Evolutionary conservation across 257 asterid genomes (phyloP).

Genomic region (Marsdenia floribunda): DNA sequence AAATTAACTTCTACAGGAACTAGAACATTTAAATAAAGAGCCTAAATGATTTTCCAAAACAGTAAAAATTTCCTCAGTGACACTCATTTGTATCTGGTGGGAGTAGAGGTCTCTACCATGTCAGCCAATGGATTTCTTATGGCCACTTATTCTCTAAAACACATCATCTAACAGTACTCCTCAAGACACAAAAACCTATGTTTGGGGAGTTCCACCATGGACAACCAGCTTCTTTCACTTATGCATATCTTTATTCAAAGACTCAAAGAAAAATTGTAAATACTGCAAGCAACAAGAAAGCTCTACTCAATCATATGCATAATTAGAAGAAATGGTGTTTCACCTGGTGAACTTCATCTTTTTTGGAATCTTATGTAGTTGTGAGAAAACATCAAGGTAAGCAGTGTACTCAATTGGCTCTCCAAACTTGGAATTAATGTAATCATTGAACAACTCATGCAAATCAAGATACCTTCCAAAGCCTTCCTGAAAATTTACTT

Average conservation of each 20-base stretch:
- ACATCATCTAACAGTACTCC: neutral
- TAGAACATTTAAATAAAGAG: neutral
- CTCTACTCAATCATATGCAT: neutral
- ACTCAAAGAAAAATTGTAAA: neutral
- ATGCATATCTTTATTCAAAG: neutral
- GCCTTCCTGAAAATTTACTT: conserved; percentile 61
- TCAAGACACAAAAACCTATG: neutral
- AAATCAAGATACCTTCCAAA: conserved; percentile 90
- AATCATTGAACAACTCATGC: conserved; percentile 78
- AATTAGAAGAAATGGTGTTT: neutral
- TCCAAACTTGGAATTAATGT: conserved; percentile 84
- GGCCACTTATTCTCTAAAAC: neutral
- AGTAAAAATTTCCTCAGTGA: neutral
- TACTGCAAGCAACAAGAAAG: neutral
- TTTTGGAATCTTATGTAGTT: conserved; percentile 50
- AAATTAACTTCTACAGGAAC: neutral
- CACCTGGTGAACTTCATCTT: conserved; percentile 79
- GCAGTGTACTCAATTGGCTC: conserved; percentile 74
- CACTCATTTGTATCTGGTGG: neutral
- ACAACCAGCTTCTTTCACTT: neutral
- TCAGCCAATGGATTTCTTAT: neutral
- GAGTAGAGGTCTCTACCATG: neutral
- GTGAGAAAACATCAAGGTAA: conserved; percentile 71
- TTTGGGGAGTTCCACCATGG: neutral
- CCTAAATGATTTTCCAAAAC: neutral